Conservation (phyloP, 2,329 filamentous ascomycete genomes). For the Davidsoniella virescens region DNA sequence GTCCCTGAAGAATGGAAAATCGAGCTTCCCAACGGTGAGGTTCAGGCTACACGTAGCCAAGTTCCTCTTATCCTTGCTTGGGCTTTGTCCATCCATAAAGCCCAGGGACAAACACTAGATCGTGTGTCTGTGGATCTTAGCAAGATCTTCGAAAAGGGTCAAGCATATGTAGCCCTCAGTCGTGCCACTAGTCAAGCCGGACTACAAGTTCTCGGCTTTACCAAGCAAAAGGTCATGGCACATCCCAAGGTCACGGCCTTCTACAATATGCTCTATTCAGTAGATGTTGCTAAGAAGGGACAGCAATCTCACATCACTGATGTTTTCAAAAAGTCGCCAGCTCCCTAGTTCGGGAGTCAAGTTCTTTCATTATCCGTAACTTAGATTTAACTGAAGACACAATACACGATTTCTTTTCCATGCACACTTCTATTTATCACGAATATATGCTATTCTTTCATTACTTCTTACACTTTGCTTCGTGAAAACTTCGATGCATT, state of each 20-base stretch:
- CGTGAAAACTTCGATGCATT: too few species aligned
- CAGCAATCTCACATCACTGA: slow-evolving; percentile 8
- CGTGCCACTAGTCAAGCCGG: slow-evolving; percentile 79
- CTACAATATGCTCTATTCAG: slow-evolving; percentile 66
- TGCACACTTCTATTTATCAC: too few species aligned
- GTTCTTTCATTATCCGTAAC: too few species aligned
- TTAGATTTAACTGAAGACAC: too few species aligned
- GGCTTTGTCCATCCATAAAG: slow-evolving; percentile 96
- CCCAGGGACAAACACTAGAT: slow-evolving; percentile 85
- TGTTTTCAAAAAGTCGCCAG: slow-evolving; percentile 4
- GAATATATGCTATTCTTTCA: too few species aligned
- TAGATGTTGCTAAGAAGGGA: slow-evolving; percentile 35
- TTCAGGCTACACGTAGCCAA: slow-evolving; percentile 73
- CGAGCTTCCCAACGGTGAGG: slow-evolving; percentile 84
- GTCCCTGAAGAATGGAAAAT: slow-evolving; percentile 91
- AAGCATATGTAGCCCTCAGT: slow-evolving; percentile 91
- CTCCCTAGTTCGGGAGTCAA: too few species aligned
- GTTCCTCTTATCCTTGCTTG: slow-evolving; percentile 85
- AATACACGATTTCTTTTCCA: too few species aligned
- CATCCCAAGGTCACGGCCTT: slow-evolving; percentile 75
- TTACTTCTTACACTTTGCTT: too few species aligned
- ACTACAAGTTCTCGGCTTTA: slow-evolving; percentile 75
- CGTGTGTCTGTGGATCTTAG: slow-evolving; percentile 88
- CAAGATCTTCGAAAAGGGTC: slow-evolving; percentile 88
- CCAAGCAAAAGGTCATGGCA: slow-evolving; percentile 83